phyloP scores from a whole-genome alignment of 371 early-diverging fungal genomes.

The Circinella umbellata region DNA sequence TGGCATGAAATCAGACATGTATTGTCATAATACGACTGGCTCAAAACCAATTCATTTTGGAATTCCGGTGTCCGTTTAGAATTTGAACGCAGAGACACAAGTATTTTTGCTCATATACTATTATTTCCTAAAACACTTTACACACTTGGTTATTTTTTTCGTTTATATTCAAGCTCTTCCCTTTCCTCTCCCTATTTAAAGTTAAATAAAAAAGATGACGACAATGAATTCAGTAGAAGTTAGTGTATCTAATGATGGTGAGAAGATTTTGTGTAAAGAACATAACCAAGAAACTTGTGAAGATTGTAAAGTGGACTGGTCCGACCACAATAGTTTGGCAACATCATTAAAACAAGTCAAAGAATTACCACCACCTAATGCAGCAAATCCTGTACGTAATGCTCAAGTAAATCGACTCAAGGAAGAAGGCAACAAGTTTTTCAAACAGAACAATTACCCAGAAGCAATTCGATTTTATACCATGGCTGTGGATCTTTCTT shows the following conservation, averaged over 20 bases:
- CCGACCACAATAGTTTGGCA: slow-evolving; percentile 56
- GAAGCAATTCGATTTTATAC: slow-evolving; percentile 78
- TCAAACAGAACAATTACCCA: slow-evolving; percentile 65
- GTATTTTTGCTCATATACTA: too few species aligned
- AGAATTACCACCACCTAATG: slow-evolving; percentile 74
- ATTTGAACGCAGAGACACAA: too few species aligned
- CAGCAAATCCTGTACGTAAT: slow-evolving; percentile 65
- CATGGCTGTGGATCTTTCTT: slow-evolving; percentile 73
- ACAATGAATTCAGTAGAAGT: slow-evolving; percentile 18
- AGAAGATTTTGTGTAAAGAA: slow-evolving; percentile 50
- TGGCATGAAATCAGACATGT: too few species aligned
- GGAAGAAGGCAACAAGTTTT: slow-evolving; percentile 76
- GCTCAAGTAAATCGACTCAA: slow-evolving; percentile 72
- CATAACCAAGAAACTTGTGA: slow-evolving; percentile 54
- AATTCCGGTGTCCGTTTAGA: too few species aligned
- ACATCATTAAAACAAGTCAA: slow-evolving; percentile 55
- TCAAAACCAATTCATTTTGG: too few species aligned
- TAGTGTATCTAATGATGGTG: slow-evolving; percentile 34
- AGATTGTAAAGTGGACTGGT: slow-evolving; percentile 54
- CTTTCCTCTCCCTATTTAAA: not conserved
- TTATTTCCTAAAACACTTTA: too few species aligned
- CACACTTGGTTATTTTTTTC: too few species aligned
- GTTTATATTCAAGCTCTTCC: not conserved
- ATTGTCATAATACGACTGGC: too few species aligned
- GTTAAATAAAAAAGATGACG: not conserved